Evolutionary conservation across 768 basidiomycete species (phyloP).

Genomic region (Podaxis sp.): DNA sequence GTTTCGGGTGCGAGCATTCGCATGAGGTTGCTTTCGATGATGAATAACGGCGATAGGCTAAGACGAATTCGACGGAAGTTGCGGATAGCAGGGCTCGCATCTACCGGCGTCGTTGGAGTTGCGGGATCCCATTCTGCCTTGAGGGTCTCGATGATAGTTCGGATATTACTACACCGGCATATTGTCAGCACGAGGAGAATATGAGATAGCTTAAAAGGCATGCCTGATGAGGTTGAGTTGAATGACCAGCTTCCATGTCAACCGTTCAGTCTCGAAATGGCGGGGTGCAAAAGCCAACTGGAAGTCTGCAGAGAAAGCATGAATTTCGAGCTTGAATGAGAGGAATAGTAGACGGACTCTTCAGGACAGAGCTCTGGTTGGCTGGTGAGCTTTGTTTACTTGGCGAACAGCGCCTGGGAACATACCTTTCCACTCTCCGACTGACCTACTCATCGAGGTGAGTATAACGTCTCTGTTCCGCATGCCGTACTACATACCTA

Average conservation of each 20-base stretch:
- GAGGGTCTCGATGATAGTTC: slow-evolving; percentile 53
- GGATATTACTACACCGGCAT: slow-evolving; percentile 45
- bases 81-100: slow-evolving; percentile 19
- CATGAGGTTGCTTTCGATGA: slow-evolving; percentile 52
- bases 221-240: slow-evolving; percentile 71
- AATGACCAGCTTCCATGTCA: slow-evolving; percentile 62
- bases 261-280: slow-evolving; percentile 55
- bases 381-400: background rate
- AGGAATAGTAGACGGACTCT: slow-evolving; percentile 31
- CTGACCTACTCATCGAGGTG: slow-evolving; percentile 38
- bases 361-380: slow-evolving; percentile 45
- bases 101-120: slow-evolving; percentile 17
- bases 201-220: slow-evolving; percentile 8
- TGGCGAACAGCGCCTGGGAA: background rate
- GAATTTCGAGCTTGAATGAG: background rate
- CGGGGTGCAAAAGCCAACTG: slow-evolving; percentile 63
- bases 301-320: slow-evolving; percentile 45
- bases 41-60: slow-evolving; percentile 46
- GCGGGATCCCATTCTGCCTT: slow-evolving; percentile 41
- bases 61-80: slow-evolving; percentile 33
- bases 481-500: slow-evolving; percentile 36
- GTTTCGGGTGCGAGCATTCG: slow-evolving; percentile 48
- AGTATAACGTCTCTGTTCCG: background rate
- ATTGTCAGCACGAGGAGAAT: background rate
- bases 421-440: slow-evolving; percentile 57